Evolutionary conservation across 1,139 yeast genomes (phyloP).

Genomic region (Candida sanyaensis): DNA sequence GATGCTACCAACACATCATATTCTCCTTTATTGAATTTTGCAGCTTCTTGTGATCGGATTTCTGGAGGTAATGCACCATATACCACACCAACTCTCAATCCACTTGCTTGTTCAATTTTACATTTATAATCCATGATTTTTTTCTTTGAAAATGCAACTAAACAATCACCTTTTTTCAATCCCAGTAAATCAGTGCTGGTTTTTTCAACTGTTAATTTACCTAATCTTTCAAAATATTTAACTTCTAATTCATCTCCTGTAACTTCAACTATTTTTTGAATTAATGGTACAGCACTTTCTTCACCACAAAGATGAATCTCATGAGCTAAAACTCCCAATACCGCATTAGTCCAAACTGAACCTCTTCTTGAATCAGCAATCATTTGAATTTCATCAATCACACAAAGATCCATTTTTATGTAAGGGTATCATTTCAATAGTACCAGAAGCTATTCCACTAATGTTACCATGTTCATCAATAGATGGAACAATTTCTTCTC

Average conservation of each 20-base stretch:
- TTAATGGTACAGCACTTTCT: constrained; percentile 70
- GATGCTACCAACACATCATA: constrained; percentile 87
- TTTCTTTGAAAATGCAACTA: constrained; percentile 82
- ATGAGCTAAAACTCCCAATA: constrained; percentile 82
- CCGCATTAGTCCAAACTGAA: constrained; percentile 93
- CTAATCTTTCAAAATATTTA: constrained; percentile 71
- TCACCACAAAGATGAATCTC: constrained; percentile 96
- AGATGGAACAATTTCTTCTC: constrained; percentile 84
- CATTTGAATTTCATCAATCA: constrained; percentile 97
- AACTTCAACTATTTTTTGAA: constrained; percentile 55
- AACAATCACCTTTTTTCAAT: constrained; percentile 77
- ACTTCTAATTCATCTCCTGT: constrained; percentile 82
- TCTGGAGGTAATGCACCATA: constrained; percentile 98
- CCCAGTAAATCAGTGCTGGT: constrained; percentile 28
- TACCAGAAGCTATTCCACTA: constrained; percentile 80
- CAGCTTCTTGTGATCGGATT: constrained; percentile 83
- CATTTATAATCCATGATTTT: constrained; percentile 67
- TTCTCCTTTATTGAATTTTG: constrained; percentile 70
- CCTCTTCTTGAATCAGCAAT: constrained; percentile 80
- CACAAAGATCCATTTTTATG: constrained; percentile 78
- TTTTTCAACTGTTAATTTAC: constrained; percentile 62
- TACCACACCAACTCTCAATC: constrained; percentile 78
- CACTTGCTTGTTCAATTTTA: constrained; percentile 60
- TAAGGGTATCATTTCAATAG: constrained; percentile 89
- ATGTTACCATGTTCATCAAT: constrained; percentile 67